Evolutionary conservation across 2,329 filamentous ascomycete species (phyloP), one percentile per base, ranked within the genome.

Genomic region (Tolypocladium cylindrosporum): DNA sequence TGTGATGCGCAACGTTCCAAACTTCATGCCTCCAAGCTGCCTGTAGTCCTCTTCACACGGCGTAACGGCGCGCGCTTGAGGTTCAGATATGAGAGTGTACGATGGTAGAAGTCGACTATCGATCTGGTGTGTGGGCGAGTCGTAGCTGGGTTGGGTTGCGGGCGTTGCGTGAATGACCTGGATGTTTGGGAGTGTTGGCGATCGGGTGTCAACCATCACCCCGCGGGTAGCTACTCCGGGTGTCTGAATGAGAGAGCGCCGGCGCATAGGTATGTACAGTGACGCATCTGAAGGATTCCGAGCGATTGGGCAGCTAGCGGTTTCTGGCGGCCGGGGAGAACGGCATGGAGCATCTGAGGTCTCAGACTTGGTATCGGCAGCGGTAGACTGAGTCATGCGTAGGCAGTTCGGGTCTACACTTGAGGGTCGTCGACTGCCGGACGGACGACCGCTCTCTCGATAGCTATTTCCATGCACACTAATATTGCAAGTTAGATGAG

Each of bases 11-110:
- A 87, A 65, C 1, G 82, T 82, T 2, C 85, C 85, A 56, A 85
- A 78, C 65, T 84, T 84, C 66, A 85, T 86, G 13, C 77, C 81
- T 3, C 84, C 84, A 39, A 83, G 78, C 52, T 85, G 82, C 59
- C 76, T 75, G 63, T 86, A 86, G n/a, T 81, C 77, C 36, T 74
- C 68, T 31, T 85, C 83, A 45, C 72, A 78, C 0, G 84, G 72
- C 10, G 73, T 74, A 16, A 66, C 63, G 9, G 67, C 67, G 41
- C 71, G 64, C 27, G 68, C 66, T 39, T 59, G 55, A 34, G 59
- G 57, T 19, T 57, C 52, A 56, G 58, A 53, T 40, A 60, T 31
- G 48, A 58, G 55, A 55, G 64, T 45, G 55, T 56, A 55, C 21
- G 61, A 59, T 4, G 71, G 71, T 65, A 76, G 68, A 59, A 72